Conservation (phyloP, 108 stramenopile species). For the Fistulifera pelliculosa region DNA sequence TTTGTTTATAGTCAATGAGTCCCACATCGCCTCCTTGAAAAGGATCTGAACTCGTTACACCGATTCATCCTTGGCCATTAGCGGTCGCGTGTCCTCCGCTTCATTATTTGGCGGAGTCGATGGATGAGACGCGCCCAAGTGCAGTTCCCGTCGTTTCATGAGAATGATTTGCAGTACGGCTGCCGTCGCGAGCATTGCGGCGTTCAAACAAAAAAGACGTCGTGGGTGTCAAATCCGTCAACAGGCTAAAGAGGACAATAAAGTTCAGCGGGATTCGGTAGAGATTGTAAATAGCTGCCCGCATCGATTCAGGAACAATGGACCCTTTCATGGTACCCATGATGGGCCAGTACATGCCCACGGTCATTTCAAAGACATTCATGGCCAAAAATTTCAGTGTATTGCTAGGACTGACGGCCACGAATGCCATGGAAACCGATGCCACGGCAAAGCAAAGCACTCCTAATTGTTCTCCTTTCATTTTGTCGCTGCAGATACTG, state of each 20-base stretch:
- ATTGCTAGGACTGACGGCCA: conserved; percentile 43
- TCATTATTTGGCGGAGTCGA: too few species aligned
- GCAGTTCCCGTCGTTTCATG: conserved; percentile 23
- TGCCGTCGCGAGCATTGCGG: conserved; percentile 54
- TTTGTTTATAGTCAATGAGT: too few species aligned
- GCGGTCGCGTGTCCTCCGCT: too few species aligned
- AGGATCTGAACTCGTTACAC: too few species aligned
- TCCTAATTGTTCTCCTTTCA: conserved; percentile 56
- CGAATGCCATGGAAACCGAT: conserved; percentile 43
- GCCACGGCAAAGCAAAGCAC: conserved; percentile 60
- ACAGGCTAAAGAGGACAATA: conserved; percentile 85
- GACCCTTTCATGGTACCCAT: conserved; percentile 92
- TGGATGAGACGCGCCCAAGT: too few species aligned
- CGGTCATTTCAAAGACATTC: conserved; percentile 91
- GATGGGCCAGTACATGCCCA: conserved; percentile 93
- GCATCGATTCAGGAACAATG: conserved; percentile 89
- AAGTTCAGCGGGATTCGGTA: conserved; percentile 90
- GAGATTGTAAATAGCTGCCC: conserved; percentile 94
- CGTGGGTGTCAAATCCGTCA: conserved; percentile 66
- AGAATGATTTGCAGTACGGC: conserved; percentile 48
- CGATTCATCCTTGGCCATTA: too few species aligned
- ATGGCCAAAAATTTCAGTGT: conserved; percentile 74
- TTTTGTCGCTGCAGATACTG: conserved; percentile 55
- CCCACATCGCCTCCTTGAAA: too few species aligned
- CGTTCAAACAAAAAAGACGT: conserved; percentile 54